Evolutionary conservation across 2,329 filamentous ascomycete species (phyloP), one percentile per base, ranked within the genome.

Genomic region (Penicillium psychrosexuale): DNA sequence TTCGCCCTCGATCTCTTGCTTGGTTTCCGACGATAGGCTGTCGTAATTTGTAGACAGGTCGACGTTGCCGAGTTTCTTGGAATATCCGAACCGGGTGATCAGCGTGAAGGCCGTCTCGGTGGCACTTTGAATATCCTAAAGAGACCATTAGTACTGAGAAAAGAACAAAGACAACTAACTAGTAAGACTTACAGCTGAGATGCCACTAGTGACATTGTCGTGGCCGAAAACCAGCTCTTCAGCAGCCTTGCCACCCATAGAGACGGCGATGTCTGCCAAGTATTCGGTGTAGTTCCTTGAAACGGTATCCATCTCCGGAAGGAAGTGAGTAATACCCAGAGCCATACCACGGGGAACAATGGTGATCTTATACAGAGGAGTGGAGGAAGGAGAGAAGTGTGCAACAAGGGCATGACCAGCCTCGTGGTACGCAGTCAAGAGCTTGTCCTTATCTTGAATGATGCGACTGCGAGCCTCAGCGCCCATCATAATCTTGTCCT

Each of bases 401-500:
- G 88, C 88, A 56, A 97, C 90, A 15, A 99, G 83, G 8, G 94
- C 91, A 73, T 99, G 94, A 2, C 94, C 94, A 53, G 93, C 95
- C 77, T 99, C 94, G 69, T 96, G 91, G 68, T 96, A 96, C 1
- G 91, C 91, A n/a, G 92, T 96, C 81, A 91, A 87, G 65, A 94
- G 84, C 78, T 95, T 97, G 77, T 99, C 94, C 77, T 96, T 91
- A 61, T 93, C 85, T 40, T 88, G 89, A 53, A 99, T 93, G 53
- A 97, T 84, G 76, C 93, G 91, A 63, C 88, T 96, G 72, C 87
- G 89, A 69, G 88, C 86, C 77, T 99, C 94, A 2, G 93, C 90
- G 36, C 94, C 94, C 91, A 99, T 96, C 72, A 96, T 88, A 51
- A 99, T 90, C 77, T 94, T 94, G 78, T 99, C 94, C 76, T 96